Base-by-base conservation (phyloP, 129 eudicot genomes). In the Gnaphalium uliginosum region DNA sequence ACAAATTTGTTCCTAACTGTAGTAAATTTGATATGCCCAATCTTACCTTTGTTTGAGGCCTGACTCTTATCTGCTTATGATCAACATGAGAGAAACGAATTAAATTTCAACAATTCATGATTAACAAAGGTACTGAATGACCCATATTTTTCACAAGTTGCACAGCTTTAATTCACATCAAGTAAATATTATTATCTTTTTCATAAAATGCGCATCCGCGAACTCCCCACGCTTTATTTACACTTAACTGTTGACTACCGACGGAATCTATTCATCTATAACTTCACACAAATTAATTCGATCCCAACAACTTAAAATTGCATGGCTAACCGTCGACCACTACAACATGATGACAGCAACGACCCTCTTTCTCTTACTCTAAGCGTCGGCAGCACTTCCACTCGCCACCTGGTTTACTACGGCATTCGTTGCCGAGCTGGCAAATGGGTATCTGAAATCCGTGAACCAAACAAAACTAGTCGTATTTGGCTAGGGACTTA, bases 401-500 rank as follows among this genome's bases (percentile, higher is more conserved):
- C 74, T 5, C 73, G 78, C 6, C 85, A 81, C 24, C 84, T 86
- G 0, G 15, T 21, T 19, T 88, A 80, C 66, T 81, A 86, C 0
- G 93, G 93, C 4, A 83, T 88, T 22, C 81, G 93, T 59, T 63
- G 78, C 64, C 80, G 93, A 73, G 78, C 79, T 17, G 93, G 93
- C 5, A 90, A 90, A 72, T 90, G 96, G 96, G 90, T 87, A 23
- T 87, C 92, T 8, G 96, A 90, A 32, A 86, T 90, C 22, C 86
- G 96, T 0, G 93, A 90, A 78, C 96, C 96, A 23, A 75, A 84
- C 21, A 81, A 81, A 46, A 69, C 88, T 1, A 87, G 58, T 0
- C 85, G 96, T 10, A 90, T 90, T 11, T 90, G 96, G 96, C 89
- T 90, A 1, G 96, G 96, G 0, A 90, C 96, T 0, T 90, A 73